Evolutionary conservation across 2,329 filamentous ascomycete species (phyloP).

Genomic region (Periconia macrospinosa): DNA sequence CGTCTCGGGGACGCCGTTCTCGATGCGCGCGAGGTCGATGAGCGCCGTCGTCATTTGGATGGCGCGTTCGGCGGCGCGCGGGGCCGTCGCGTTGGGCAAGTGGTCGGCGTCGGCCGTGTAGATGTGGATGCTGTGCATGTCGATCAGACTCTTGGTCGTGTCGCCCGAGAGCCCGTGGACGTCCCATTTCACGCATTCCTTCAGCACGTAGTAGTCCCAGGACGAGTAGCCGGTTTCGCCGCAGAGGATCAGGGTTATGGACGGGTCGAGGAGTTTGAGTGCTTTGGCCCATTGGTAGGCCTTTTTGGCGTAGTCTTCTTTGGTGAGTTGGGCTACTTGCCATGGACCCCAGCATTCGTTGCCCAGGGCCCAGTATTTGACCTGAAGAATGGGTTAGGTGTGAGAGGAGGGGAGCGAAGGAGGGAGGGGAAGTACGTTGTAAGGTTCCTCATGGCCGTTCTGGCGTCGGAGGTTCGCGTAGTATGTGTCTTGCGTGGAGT

Average conservation of each 20-base stretch:
- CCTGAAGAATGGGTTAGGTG: constrained; percentile 19
- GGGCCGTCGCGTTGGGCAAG: constrained; percentile 53
- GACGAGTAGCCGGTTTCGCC: constrained; percentile 68
- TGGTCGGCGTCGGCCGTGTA: constrained; percentile 65
- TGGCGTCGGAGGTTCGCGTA: constrained; percentile 78
- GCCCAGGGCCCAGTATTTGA: constrained; percentile 85
- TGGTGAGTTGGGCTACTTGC: constrained; percentile 70
- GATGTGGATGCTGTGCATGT: constrained; percentile 81
- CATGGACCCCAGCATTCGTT: constrained; percentile 72
- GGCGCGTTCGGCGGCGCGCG: constrained; percentile 70
- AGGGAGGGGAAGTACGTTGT: constrained; percentile 55
- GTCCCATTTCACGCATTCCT: constrained; percentile 63
- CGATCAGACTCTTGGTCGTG: constrained; percentile 58
- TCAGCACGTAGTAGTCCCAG: constrained; percentile 75
- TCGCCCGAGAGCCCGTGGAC: constrained; percentile 53
- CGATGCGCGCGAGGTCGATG: constrained; percentile 73
- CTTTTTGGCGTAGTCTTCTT: constrained; percentile 69
- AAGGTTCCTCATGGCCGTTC: constrained; percentile 75
- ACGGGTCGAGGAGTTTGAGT: constrained; percentile 71
- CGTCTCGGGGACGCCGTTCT: constrained; percentile 62
- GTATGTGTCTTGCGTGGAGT: constrained; percentile 73
- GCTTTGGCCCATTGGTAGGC: constrained; percentile 74
- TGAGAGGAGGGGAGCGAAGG: not conserved
- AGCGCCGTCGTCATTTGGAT: constrained; percentile 70
- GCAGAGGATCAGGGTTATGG: constrained; percentile 71